These are phyloP conservation scores for Orbilia ellipsospora DNA, from an alignment of 2,329 filamentous ascomycete genomes.

Conservation along the genomic window DNA sequence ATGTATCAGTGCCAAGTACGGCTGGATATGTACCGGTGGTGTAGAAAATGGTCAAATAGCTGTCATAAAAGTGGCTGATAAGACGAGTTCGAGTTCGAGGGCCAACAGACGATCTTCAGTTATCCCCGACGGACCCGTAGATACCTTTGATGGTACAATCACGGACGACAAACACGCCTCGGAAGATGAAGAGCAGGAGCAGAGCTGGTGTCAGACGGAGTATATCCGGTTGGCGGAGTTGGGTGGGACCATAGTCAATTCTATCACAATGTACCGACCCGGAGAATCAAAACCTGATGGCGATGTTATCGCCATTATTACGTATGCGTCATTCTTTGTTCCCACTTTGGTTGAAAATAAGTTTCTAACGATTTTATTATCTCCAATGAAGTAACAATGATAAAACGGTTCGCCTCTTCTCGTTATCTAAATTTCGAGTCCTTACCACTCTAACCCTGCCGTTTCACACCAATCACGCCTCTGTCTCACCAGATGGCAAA, in stretches of 20 bases:
- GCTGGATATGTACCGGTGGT: constrained; percentile 91
- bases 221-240: constrained; percentile 63
- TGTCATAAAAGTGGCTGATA: constrained; percentile 72
- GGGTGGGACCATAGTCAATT: constrained; percentile 74
- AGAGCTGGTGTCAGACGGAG: constrained; percentile 42
- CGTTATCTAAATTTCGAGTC: constrained; percentile 74
- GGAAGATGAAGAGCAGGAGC: constrained; percentile 31
- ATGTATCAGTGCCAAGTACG: constrained; percentile 85
- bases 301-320: constrained; percentile 69
- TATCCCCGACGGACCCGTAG: constrained; percentile 62
- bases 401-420: constrained; percentile 85
- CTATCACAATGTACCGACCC: constrained; percentile 72
- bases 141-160: constrained; percentile 61
- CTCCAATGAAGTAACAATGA: constrained; percentile 86
- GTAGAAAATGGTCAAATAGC: constrained; percentile 85
- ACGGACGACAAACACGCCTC: constrained; percentile 24
- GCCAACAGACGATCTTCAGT: constrained; percentile 27
- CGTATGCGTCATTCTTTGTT: constrained; percentile 60
- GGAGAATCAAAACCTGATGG: constrained; percentile 65
- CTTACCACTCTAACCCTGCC: constrained; percentile 79
- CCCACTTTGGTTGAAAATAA: constrained; percentile 69
- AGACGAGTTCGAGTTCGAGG: constrained; percentile 2
- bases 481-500: constrained; percentile 89
- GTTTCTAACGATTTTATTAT: constrained; percentile 64
- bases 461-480: constrained; percentile 89